Percentiles rank a stretch among this genome's conserved stretches.
These are phyloP conservation scores for Naganishia randhawae DNA, from an alignment of 768 basidiomycete genomes.

Conservation along the genomic window DNA sequence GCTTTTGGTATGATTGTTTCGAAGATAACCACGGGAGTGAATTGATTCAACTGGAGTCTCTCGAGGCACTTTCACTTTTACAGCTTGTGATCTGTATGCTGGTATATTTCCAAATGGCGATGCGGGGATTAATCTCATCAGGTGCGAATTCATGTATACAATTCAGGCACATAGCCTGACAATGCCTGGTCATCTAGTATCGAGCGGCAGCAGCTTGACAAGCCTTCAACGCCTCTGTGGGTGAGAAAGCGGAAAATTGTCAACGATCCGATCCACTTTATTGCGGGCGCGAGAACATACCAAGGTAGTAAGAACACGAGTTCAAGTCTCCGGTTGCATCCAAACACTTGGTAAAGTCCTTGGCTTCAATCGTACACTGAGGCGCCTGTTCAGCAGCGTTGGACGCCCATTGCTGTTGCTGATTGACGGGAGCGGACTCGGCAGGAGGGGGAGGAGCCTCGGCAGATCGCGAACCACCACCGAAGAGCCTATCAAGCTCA, in stretches of 20 bases:
- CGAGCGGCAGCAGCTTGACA: slow-evolving; percentile 50
- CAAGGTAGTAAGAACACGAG: slow-evolving; percentile 49
- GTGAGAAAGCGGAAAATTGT: neutral
- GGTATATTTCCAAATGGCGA: too few relatives aligned
- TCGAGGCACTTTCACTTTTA: too few relatives aligned
- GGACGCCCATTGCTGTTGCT: slow-evolving; percentile 30
- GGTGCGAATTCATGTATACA: too few relatives aligned
- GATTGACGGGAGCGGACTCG: slow-evolving; percentile 40
- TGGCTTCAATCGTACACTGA: slow-evolving; percentile 47
- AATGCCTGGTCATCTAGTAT: slow-evolving; percentile 37
- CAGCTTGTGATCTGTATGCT: too few relatives aligned
- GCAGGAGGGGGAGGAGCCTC: slow-evolving; percentile 32
- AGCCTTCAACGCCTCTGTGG: slow-evolving; percentile 41
- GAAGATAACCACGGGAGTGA: neutral
- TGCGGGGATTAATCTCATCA: too few relatives aligned
- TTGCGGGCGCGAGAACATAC: slow-evolving; percentile 33
- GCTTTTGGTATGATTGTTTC: too few relatives aligned
- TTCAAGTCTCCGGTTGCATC: slow-evolving; percentile 49
- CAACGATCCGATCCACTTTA: neutral
- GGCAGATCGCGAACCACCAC: slow-evolving; percentile 33
- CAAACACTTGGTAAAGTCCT: slow-evolving; percentile 51
- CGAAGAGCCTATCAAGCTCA: slow-evolving; percentile 38
- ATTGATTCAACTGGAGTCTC: neutral
- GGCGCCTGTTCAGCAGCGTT: slow-evolving; percentile 28
- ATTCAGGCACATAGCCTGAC: too few relatives aligned